phyloP scores from a whole-genome alignment of 2,329 filamentous ascomycete genomes.

The Rutstroemia sp. region DNA sequence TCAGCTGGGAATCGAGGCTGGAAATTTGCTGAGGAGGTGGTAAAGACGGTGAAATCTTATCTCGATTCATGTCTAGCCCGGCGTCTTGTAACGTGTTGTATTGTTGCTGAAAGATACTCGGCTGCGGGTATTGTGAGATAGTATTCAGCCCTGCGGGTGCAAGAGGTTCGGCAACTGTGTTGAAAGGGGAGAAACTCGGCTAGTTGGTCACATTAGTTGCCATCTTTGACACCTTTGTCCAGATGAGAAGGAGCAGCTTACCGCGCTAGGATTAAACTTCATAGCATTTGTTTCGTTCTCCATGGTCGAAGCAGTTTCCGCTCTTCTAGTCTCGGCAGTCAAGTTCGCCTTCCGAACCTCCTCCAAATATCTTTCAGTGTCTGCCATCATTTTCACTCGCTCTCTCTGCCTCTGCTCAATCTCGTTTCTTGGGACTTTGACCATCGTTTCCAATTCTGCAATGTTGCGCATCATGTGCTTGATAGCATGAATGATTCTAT shows the following conservation, averaged over 20 bases:
- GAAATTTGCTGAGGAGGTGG: too few species aligned
- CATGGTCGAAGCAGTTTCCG: not conserved
- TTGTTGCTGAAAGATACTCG: not conserved
- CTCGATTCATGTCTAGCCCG: too few species aligned
- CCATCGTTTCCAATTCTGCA: not conserved
- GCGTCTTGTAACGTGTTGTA: too few species aligned
- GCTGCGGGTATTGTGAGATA: too few species aligned
- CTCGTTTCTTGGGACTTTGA: not conserved
- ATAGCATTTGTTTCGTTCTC: not conserved
- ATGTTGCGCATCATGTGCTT: constrained; percentile 7
- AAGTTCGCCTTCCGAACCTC: not conserved
- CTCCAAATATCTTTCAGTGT: not conserved
- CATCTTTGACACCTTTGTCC: not conserved
- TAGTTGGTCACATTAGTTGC: not conserved
- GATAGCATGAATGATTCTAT: constrained; percentile 6
- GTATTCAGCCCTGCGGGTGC: too few species aligned
- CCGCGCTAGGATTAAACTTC: constrained; percentile 4
- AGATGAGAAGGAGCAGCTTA: not conserved
- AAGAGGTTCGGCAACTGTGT: too few species aligned
- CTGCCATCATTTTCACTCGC: not conserved
- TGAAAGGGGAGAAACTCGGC: not conserved
- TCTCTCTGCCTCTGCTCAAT: not conserved
- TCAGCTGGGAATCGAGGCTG: too few species aligned
- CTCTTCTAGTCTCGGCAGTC: not conserved
- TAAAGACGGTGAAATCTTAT: too few species aligned